phyloP scores from a whole-genome alignment of 495 filamentous ascomycete genomes.

The Aspergillus incahuasiensis region DNA sequence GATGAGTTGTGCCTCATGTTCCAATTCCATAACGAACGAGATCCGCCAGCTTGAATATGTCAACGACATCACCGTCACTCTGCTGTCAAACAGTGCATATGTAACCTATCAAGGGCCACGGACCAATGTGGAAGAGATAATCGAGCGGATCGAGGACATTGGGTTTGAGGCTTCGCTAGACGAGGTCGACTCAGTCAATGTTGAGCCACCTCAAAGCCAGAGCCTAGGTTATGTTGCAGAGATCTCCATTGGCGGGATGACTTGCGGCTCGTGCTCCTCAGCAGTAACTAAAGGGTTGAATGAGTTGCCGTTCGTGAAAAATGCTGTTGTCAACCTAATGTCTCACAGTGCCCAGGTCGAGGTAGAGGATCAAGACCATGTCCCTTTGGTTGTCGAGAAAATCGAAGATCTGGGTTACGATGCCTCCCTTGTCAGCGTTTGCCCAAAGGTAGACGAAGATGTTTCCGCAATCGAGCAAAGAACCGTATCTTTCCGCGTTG shows the following conservation, averaged over 20 bases:
- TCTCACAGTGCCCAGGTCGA: slow-evolving; percentile 66
- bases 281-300: slow-evolving; percentile 60
- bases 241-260: slow-evolving; percentile 78
- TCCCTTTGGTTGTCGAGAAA: slow-evolving; percentile 56
- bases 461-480: slow-evolving; percentile 34
- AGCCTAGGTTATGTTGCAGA: slow-evolving; percentile 44
- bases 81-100: slow-evolving; percentile 55
- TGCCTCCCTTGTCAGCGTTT: slow-evolving; percentile 48
- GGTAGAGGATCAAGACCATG: slow-evolving; percentile 51
- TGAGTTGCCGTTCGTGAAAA: slow-evolving; percentile 56
- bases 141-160: slow-evolving; percentile 48
- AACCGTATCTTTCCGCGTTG: slow-evolving; percentile 60
- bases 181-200: slow-evolving; percentile 28
- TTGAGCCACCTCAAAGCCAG: slow-evolving; percentile 17
- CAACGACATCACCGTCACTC: slow-evolving; percentile 50
- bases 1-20: slow-evolving; percentile 65
- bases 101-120: slow-evolving; percentile 42
- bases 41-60: slow-evolving; percentile 49
- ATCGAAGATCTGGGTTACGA: slow-evolving; percentile 84
- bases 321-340: slow-evolving; percentile 65
- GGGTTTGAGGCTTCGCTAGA: slow-evolving; percentile 53
- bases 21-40: slow-evolving; percentile 47
- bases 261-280: slow-evolving; percentile 69
- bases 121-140: slow-evolving; percentile 38
- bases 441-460: slow-evolving; percentile 15